A percentile compares a stretch with the other conserved stretches of the same genome.
Evolutionary conservation across 805 yeast genomes (phyloP).

Genomic region (Zygosaccharomyces lentus): DNA sequence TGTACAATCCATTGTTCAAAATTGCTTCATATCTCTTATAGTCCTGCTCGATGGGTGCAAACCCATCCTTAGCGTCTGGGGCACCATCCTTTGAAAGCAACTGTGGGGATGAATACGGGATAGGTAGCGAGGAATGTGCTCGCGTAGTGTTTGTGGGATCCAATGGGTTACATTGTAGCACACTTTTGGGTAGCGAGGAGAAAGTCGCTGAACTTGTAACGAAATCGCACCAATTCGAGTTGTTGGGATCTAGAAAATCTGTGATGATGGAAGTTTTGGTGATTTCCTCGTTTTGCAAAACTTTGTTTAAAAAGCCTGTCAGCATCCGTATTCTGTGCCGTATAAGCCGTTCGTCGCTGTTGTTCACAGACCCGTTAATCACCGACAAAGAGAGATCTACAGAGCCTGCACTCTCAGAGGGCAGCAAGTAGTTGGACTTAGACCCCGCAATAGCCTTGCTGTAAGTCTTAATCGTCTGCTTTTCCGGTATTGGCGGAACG

Average conservation of each 20-base stretch:
- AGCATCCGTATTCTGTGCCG: constrained; percentile 36
- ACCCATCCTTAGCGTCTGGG: constrained; percentile 19
- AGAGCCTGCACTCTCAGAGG: constrained; percentile 31
- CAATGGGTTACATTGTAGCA: constrained; percentile 33
- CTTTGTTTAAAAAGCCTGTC: constrained; percentile 32
- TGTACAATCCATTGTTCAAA: constrained; percentile 28
- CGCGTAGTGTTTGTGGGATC: constrained; percentile 36
- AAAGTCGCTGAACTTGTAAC: constrained; percentile 34
- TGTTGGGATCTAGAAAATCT: constrained; percentile 35
- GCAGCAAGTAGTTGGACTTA: constrained; percentile 27
- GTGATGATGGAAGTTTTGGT: constrained; percentile 31
- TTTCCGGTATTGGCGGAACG: constrained; percentile 93
- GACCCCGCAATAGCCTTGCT: constrained; percentile 32
- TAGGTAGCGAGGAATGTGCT: constrained; percentile 33
- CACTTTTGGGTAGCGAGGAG: constrained; percentile 32
- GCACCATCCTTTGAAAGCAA: constrained; percentile 19
- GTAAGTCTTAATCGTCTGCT: constrained; percentile 44
- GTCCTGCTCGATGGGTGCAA: constrained; percentile 28
- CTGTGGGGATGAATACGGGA: constrained; percentile 28
- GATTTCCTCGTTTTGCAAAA: constrained; percentile 27
- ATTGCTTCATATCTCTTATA: constrained; percentile 28
- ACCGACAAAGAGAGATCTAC: constrained; percentile 32
- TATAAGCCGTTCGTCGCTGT: constrained; percentile 33
- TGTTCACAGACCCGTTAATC: constrained; percentile 29
- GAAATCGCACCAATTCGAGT: constrained; percentile 34